Percentiles rank a stretch among this genome's conserved stretches.
Evolutionary conservation across 148 eudicot species (phyloP).

Genomic region (Vaccinium vitisidaea): DNA sequence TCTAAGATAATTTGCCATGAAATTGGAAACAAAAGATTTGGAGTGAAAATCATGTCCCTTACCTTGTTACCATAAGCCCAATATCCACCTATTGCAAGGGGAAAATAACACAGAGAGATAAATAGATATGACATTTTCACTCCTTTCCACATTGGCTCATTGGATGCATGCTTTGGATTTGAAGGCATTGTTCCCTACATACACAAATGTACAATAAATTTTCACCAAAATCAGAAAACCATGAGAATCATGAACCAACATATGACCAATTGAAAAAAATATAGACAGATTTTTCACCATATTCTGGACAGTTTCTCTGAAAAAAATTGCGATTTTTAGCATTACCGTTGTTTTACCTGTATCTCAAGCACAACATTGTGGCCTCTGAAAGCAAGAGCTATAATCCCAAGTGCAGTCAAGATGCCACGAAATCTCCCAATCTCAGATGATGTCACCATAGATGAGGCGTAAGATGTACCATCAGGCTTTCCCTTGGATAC

Average conservation of each 20-base stretch:
- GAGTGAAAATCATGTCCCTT: constrained; percentile 2
- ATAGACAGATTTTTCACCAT: no score
- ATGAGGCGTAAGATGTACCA: constrained; percentile 2
- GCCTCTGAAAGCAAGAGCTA: constrained; percentile 65
- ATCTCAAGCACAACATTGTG: constrained; percentile 78
- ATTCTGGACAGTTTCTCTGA: neutral
- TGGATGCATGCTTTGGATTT: constrained; percentile 33
- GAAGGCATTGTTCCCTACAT: constrained; percentile 63
- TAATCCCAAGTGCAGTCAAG: constrained; percentile 42
- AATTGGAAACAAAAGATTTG: neutral
- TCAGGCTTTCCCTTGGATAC: constrained; percentile 23
- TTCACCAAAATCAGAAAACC: neutral
- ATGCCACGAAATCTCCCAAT: constrained; percentile 16
- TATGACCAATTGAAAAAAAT: neutral
- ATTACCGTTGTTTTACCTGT: constrained; percentile 35
- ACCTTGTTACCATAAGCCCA: constrained; percentile 65
- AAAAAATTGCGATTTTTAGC: neutral
- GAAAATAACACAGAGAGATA: constrained; percentile 47
- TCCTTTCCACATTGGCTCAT: constrained; percentile 53
- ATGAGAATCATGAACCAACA: neutral
- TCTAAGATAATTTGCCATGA: neutral
- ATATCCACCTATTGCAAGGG: constrained; percentile 60
- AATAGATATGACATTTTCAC: constrained; percentile 40
- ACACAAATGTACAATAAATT: neutral
- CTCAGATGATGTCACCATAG: neutral